Percentiles rank a stretch among this genome's conserved stretches.
Evolutionary conservation across 495 filamentous ascomycete species (phyloP).

Genomic region (Xylaria palmicola): DNA sequence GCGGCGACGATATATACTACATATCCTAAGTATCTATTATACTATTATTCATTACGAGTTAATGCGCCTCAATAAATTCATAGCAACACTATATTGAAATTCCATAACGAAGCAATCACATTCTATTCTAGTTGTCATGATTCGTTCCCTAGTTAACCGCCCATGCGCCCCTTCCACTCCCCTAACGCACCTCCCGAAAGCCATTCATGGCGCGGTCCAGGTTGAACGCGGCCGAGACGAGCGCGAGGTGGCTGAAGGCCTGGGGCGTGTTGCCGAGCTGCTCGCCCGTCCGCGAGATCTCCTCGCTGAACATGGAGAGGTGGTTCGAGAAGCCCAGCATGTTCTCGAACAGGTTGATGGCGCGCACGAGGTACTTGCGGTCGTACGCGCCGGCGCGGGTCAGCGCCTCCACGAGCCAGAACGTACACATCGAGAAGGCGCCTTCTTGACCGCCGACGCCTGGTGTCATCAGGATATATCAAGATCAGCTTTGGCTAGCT

Average conservation of each 20-base stretch:
- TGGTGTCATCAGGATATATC: constrained; percentile 23
- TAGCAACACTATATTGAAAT: neutral
- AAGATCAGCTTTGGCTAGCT: neutral
- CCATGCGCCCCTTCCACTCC: neutral
- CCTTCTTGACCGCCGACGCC: constrained; percentile 72
- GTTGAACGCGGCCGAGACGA: constrained; percentile 73
- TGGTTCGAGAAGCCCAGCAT: constrained; percentile 72
- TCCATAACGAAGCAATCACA: neutral
- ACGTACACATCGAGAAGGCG: constrained; percentile 74
- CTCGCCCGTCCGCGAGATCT: constrained; percentile 68
- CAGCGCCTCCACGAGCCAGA: constrained; percentile 72
- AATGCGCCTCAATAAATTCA: neutral
- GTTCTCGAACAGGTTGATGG: constrained; percentile 70
- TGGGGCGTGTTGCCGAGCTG: constrained; percentile 74
- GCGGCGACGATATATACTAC: too few relatives aligned
- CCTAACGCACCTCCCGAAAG: neutral
- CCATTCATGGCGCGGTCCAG: constrained; percentile 48
- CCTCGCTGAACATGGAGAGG: constrained; percentile 72
- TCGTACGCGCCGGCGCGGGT: constrained; percentile 67
- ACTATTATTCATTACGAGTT: too few relatives aligned
- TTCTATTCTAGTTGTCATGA: neutral
- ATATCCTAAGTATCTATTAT: too few relatives aligned
- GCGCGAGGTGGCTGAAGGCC: constrained; percentile 70
- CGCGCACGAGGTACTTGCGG: constrained; percentile 58
- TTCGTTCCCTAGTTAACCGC: neutral